Evolutionary conservation across 495 filamentous ascomycete genomes (phyloP).

Genomic region (Penicillium diatomitis): DNA sequence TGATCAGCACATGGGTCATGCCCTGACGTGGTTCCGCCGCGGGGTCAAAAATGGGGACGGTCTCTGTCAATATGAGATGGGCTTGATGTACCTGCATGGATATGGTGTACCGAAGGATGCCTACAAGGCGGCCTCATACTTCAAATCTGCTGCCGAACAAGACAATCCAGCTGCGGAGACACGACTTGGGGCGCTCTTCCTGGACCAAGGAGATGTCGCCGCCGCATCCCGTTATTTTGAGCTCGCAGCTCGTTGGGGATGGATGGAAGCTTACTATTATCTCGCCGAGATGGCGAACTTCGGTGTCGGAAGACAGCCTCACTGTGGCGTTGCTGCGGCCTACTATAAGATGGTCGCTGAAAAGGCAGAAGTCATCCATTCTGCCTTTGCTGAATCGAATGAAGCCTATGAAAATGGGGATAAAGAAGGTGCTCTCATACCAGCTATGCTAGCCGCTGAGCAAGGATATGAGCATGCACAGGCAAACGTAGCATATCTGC

Average conservation of each 20-base stretch:
- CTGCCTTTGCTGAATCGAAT: slow-evolving; percentile 80
- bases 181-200: slow-evolving; percentile 71
- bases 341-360: slow-evolving; percentile 97
- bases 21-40: slow-evolving; percentile 77
- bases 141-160: slow-evolving; percentile 75
- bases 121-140: slow-evolving; percentile 64
- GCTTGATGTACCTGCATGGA: slow-evolving; percentile 80
- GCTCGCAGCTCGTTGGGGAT: slow-evolving; percentile 76
- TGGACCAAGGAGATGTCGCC: slow-evolving; percentile 76
- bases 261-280: slow-evolving; percentile 92
- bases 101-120: slow-evolving; percentile 69
- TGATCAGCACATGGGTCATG: slow-evolving; percentile 65
- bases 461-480: slow-evolving; percentile 92
- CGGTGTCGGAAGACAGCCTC: slow-evolving; percentile 70
- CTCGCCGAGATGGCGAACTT: slow-evolving; percentile 82
- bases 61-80: slow-evolving; percentile 77
- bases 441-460: slow-evolving; percentile 87
- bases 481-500: slow-evolving; percentile 85
- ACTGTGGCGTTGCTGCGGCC: slow-evolving; percentile 68
- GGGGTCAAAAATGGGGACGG: slow-evolving; percentile 73
- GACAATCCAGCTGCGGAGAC: slow-evolving; percentile 79
- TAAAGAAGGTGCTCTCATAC: slow-evolving; percentile 71
- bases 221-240: slow-evolving; percentile 85
- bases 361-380: slow-evolving; percentile 74
- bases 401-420: slow-evolving; percentile 76